Conservation (phyloP, 2,329 filamentous ascomycete genomes). For the Penicillium brevicompactum region DNA sequence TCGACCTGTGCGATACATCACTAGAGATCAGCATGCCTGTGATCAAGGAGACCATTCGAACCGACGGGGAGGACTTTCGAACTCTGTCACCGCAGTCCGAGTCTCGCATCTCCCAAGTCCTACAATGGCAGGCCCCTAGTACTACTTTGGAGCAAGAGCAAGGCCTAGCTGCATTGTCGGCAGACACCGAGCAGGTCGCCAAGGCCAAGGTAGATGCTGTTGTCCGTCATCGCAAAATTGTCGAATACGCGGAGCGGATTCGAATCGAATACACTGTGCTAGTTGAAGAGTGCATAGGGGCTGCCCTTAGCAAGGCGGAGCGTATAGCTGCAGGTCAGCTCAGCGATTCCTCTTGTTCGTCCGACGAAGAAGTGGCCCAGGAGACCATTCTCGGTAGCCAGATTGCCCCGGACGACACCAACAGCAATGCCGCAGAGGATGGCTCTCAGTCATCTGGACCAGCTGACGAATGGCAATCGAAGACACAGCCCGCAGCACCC, state of each 20-base stretch:
- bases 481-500: slow-evolving; percentile 11
- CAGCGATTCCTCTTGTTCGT: slow-evolving; percentile 71
- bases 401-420: slow-evolving; percentile 1
- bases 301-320: slow-evolving; percentile 85
- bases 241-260: slow-evolving; percentile 95
- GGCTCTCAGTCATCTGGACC: slow-evolving; percentile 8
- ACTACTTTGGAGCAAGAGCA: slow-evolving; percentile 91
- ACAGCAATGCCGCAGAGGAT: slow-evolving; percentile 7
- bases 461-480: slow-evolving; percentile 13
- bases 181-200: slow-evolving; percentile 83
- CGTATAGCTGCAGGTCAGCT: slow-evolving; percentile 82
- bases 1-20: slow-evolving; percentile 94
- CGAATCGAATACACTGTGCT: slow-evolving; percentile 89
- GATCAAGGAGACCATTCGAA: slow-evolving; percentile 75
- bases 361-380: slow-evolving; percentile 57
- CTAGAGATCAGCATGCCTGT: slow-evolving; percentile 92
- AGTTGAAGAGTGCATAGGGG: slow-evolving; percentile 93
- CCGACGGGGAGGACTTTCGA: slow-evolving; percentile 71
- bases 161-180: slow-evolving; percentile 81
- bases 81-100: slow-evolving; percentile 97
- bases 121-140: slow-evolving; percentile 95
- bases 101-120: slow-evolving; percentile 86
- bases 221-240: slow-evolving; percentile 84
- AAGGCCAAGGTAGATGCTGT: slow-evolving; percentile 91
- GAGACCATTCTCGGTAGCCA: slow-evolving; percentile 26